Percentiles rank a stretch among this genome's conserved stretches.
Evolutionary conservation across 139 green algal species (phyloP).

Genomic region (Astrephomene gubernaculifera): DNA sequence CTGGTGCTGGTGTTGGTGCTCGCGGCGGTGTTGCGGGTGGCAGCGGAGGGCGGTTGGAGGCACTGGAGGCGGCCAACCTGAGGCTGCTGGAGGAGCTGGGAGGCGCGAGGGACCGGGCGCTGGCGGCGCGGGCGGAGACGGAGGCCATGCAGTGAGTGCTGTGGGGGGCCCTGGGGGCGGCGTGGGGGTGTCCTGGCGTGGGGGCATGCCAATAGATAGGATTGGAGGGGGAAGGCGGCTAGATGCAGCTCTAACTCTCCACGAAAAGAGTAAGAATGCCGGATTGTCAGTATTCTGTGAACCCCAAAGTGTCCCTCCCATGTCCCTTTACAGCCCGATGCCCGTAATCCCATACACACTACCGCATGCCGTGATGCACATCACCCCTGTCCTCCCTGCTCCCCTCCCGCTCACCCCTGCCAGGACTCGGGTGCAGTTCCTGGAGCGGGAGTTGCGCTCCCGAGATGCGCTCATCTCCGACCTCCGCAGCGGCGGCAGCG

Average conservation of each 20-base stretch:
- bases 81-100: slow-evolving; percentile 35
- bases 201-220: too few relatives aligned
- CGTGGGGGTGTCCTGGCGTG: not conserved
- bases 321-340: too few relatives aligned
- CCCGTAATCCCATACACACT: too few relatives aligned
- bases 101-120: not conserved
- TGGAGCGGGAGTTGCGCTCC: slow-evolving; percentile 40
- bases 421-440: slow-evolving; percentile 32
- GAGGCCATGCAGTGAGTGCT: slow-evolving; percentile 37
- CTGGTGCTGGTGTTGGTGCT: not conserved
- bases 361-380: too few relatives aligned
- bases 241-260: too few relatives aligned
- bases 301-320: too few relatives aligned
- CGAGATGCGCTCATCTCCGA: slow-evolving; percentile 34
- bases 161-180: not conserved
- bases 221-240: too few relatives aligned
- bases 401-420: not conserved
- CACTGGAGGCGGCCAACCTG: slow-evolving; percentile 36
- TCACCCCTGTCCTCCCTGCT: not conserved
- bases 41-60: not conserved
- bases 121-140: slow-evolving; percentile 28
- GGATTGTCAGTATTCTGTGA: too few relatives aligned
- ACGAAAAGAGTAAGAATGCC: too few relatives aligned
- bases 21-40: not conserved
- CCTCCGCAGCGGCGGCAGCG: slow-evolving; percentile 33